A percentile compares a stretch with the other conserved stretches of the same genome.
Evolutionary conservation across 768 basidiomycete species (phyloP).

Genomic region (Leucosporidium yakuticum): DNA sequence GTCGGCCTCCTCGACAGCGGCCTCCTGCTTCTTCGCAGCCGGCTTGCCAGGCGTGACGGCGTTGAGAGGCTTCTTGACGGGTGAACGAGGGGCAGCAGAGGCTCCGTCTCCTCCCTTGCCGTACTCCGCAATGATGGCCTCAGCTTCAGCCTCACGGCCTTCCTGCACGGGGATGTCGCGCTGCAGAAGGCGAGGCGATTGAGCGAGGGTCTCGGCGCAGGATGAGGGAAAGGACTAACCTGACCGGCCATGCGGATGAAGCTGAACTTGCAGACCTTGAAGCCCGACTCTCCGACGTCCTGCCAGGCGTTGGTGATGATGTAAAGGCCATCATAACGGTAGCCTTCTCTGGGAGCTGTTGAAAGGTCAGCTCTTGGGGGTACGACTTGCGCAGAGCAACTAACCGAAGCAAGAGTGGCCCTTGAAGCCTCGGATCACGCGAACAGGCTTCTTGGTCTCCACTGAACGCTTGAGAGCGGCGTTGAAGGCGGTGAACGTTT

Average conservation of each 20-base stretch:
- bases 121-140: neutral
- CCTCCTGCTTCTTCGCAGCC: no score
- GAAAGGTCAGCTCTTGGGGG: neutral
- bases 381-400: neutral
- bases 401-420: slow-evolving; percentile 38
- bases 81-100: no score
- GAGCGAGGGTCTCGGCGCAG: no score
- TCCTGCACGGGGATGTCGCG: slow-evolving; percentile 12
- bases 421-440: slow-evolving; percentile 84
- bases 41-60: no score
- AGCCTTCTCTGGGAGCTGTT: slow-evolving; percentile 48
- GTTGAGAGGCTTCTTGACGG: no score
- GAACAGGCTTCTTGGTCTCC: slow-evolving; percentile 73
- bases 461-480: slow-evolving; percentile 54
- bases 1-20: no score
- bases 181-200: neutral
- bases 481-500: slow-evolving; percentile 10
- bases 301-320: slow-evolving; percentile 8
- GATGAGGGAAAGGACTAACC: neutral
- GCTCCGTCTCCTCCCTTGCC: no score
- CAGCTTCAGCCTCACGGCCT: slow-evolving; percentile 4
- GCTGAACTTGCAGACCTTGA: slow-evolving; percentile 75
- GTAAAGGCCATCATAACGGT: slow-evolving; percentile 88
- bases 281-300: slow-evolving; percentile 45
- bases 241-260: slow-evolving; percentile 51